Percentiles rank a stretch among this genome's conserved stretches.
phyloP scores from a whole-genome alignment of 371 early-diverging fungal genomes.

The Syncephalis fuscata region DNA sequence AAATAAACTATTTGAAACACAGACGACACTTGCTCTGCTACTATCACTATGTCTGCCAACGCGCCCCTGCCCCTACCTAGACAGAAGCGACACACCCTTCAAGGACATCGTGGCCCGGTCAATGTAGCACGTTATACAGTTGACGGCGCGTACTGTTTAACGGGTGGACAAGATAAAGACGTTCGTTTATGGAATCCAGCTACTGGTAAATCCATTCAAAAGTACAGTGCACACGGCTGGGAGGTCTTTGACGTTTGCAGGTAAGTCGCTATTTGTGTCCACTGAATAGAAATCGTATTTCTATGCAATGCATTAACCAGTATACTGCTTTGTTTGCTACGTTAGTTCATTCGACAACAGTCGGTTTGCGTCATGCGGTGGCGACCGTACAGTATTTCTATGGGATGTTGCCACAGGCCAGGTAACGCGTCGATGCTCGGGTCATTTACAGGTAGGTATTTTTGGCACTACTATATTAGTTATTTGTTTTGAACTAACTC shows the following conservation, averaged over 20 bases:
- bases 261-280: conserved; percentile 15
- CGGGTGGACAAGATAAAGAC: conserved; percentile 61
- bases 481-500: neutral
- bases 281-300: neutral
- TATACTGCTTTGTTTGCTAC: neutral
- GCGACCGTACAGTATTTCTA: conserved; percentile 57
- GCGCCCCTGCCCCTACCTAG: no score
- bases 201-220: conserved; percentile 47
- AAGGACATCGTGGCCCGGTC: conserved; percentile 38
- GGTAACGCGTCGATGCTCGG: conserved; percentile 52
- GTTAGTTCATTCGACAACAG: conserved; percentile 48
- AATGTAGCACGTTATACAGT: conserved; percentile 46
- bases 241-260: conserved; percentile 65
- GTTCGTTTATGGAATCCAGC: conserved; percentile 69
- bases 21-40: no score
- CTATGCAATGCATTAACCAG: neutral
- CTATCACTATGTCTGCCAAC: no score
- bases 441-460: conserved; percentile 53
- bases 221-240: conserved; percentile 75
- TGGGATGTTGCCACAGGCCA: conserved; percentile 77
- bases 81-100: no score
- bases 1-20: no score
- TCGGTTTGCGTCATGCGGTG: conserved; percentile 67
- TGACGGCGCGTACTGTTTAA: conserved; percentile 52
- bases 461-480: neutral